Evolutionary conservation across 2,329 filamentous ascomycete species (phyloP), one percentile per base, ranked within the genome.

Genomic region (Sphaerulina musiva): DNA sequence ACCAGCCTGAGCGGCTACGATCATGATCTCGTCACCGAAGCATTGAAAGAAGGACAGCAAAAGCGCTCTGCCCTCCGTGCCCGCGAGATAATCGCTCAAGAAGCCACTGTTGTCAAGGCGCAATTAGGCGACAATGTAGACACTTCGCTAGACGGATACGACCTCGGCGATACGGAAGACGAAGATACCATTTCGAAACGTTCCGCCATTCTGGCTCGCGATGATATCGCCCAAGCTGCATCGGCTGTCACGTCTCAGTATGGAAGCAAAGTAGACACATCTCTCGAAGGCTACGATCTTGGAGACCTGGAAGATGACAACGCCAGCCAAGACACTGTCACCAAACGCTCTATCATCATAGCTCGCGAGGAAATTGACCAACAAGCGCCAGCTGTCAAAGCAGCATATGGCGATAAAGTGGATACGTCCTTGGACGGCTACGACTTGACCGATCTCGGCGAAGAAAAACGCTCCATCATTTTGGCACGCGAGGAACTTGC

Each of bases 1-100:
- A 53, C 54, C 11, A 53, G 49, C 17, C 49, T 56, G 20, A 23
- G 53, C 7, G 54, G 54, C 46, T 56, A 56, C 26, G 54, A 56
- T 17, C 54, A 53, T 17, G 49, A 49, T 12, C 46, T 48, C 40
- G 17, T 56, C 32, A 29, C 41, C 11, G 26, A 11, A n/a, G 36
- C 23, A 7, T 31, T 53, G 23, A 38, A 41, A 3, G 32, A 47
- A 10, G 42, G 32, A 29, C 17, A 23, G 8, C 32, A 38, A 14
- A 39, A 52, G 43, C 41, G 42, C 23, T 45, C 41, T 12, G 36
- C 12, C 36, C 34, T 45, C 4, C 10, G 40, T 11, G 34, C 46
- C 2, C 46, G 48, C 14, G 29, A 26, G 7, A 40, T n/a, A 12
- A 41, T 49, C 23, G 49, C 49, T 12, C 17, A 32, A 29, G 49